Base-by-base conservation (phyloP, 169 alveolate genomes). In the Cryptosporidium tyzzeri region DNA sequence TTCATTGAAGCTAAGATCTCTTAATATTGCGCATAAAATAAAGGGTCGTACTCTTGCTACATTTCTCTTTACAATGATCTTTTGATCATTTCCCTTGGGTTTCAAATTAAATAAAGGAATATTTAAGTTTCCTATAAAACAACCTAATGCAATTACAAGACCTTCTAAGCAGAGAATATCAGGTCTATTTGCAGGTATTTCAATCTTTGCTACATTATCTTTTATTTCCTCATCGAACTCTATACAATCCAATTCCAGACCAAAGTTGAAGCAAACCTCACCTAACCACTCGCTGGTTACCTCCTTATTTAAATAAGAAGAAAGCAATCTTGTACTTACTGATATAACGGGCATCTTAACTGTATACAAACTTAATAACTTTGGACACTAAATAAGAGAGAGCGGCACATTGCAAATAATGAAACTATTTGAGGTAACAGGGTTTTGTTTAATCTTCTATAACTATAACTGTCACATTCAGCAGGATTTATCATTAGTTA, bases 221-320 rank as follows among this genome's bases (percentile, higher is more conserved):
- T 95, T 86, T 29, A 84, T 93, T 61, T 94, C 95, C 85, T 91
- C 91, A 92, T 96, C 97, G 31, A 92, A 51, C 59, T 95, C 97
- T 59, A 96, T 94, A 39, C 96, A 99, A 86, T 97, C 99, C 48
- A 97, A 91, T 85, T 98, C 99, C 18, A 98, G 65, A 35, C 99
- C 99, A 86, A 96, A 98, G 86, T 96, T 97, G 93, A 98, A 98
- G 92, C 99, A 97, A 3, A 98, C 96, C 70, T 95, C 95, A 48
- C 92, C 97, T 86, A 98, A 95, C 89, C 96, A 96, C 71, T 96
- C 97, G 58, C 95, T 96, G n/a, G 96, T 96, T 91, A 94, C 85
- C 35, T 71, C 91, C 55, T 84, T 84, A 1, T 93, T 95, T 39
- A 95, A 68, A 37, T 86, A 91, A 48, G 92, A 92, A 62, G 84